A percentile compares a stretch with the other conserved stretches of the same genome.
Conservation (phyloP, 306 rosid species). For the Alnus rubra region DNA sequence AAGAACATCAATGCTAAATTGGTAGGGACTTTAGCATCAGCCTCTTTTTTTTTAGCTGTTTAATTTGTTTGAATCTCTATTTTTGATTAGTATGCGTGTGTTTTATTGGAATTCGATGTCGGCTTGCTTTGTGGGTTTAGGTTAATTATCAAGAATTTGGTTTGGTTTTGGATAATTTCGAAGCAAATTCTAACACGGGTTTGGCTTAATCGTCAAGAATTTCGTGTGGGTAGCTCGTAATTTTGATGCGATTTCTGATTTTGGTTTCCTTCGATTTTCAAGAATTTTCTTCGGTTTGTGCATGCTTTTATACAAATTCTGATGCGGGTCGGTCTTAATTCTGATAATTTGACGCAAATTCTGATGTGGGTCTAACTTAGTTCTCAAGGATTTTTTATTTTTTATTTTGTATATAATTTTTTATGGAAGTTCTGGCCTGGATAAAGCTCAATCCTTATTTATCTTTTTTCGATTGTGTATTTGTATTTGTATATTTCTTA, state of each 20-base stretch:
- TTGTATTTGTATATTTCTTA: neutral
- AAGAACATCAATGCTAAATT: conserved; percentile 63
- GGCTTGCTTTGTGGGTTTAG: conserved; percentile 10
- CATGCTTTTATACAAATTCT: too few relatives aligned
- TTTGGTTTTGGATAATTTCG: neutral
- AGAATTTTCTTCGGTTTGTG: too few relatives aligned
- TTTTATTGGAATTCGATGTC: neutral
- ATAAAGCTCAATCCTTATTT: neutral
- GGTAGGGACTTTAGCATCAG: conserved; percentile 32
- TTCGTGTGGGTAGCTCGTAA: neutral
- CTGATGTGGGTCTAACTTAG: too few relatives aligned
- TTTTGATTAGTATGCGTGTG: conserved; percentile 1
- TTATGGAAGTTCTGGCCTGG: neutral
- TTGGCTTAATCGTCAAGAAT: neutral
- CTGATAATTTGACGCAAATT: too few relatives aligned
- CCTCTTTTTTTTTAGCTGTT: neutral
- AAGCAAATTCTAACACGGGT: neutral
- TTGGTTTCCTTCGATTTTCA: too few relatives aligned
- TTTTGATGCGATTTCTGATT: too few relatives aligned
- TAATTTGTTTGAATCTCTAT: neutral
- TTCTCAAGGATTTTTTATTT: too few relatives aligned
- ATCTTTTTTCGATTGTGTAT: neutral
- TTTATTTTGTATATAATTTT: neutral
- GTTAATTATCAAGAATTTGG: neutral
- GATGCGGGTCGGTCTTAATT: too few relatives aligned